Conservation (phyloP, 768 basidiomycete species). For the Boletus vinaceobasis region DNA sequence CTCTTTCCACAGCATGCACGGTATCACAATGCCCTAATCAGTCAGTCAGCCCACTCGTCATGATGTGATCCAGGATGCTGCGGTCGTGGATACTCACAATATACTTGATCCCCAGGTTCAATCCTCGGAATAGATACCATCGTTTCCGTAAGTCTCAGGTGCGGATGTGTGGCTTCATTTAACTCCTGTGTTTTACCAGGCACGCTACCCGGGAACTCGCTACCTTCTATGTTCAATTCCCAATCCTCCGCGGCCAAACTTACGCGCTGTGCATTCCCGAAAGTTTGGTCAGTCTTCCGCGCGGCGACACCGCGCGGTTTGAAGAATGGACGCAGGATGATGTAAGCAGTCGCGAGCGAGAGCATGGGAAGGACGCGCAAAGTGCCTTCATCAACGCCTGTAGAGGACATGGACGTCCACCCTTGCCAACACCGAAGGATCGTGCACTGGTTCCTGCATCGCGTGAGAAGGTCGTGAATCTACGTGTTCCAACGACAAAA, state of each 20-base stretch:
- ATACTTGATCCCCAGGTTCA: constrained; percentile 62
- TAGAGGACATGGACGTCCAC: constrained; percentile 51
- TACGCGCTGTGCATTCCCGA: constrained; percentile 17
- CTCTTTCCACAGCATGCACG: constrained; percentile 52
- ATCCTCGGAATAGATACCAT: constrained; percentile 60
- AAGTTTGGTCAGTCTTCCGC: background rate
- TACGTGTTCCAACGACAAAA: background rate
- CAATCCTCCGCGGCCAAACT: constrained; percentile 48
- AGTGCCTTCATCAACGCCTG: constrained; percentile 60
- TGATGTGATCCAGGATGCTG: background rate
- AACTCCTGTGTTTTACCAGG: constrained; percentile 56
- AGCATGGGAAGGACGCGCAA: constrained; percentile 60
- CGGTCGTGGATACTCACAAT: constrained; percentile 37
- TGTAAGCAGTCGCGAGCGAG: constrained; percentile 53
- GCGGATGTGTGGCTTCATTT: constrained; percentile 55
- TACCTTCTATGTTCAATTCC: constrained; percentile 49
- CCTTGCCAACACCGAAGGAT: constrained; percentile 59
- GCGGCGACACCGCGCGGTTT: constrained; percentile 27
- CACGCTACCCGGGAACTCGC: constrained; percentile 53
- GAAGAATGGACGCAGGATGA: constrained; percentile 68
- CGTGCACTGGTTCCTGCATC: constrained; percentile 47
- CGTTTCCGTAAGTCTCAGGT: constrained; percentile 50
- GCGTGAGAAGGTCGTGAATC: background rate
- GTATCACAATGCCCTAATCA: constrained; percentile 50
- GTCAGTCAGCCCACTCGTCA: background rate